These are phyloP conservation scores for Schoenoplectus tabernaemontani DNA, from an alignment of 202 grass and related monocot genomes.

Conservation along the genomic window DNA sequence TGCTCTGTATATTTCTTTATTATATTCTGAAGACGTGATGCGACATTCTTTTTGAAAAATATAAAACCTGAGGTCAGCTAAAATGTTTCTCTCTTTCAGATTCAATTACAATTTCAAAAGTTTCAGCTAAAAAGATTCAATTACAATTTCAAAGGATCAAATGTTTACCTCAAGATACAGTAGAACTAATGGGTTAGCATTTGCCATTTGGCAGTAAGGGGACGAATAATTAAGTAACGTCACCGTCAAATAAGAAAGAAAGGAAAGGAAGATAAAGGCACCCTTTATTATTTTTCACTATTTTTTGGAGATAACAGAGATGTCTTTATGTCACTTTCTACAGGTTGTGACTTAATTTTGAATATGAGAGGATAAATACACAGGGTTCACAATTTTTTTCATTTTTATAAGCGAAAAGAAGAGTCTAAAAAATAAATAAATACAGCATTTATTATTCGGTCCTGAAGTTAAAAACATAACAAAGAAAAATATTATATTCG, in stretches of 20 bases:
- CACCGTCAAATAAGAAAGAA: slow-evolving; percentile 35
- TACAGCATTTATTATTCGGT: slow-evolving; percentile 30
- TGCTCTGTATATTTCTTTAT: slow-evolving; percentile 19
- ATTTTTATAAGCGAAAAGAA: background rate
- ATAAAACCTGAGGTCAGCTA: slow-evolving; percentile 45
- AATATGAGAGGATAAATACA: slow-evolving; percentile 1
- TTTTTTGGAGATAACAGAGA: slow-evolving; percentile 6
- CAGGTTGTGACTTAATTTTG: slow-evolving; percentile 1
- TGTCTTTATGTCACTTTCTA: slow-evolving; percentile 23
- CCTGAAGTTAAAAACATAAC: slow-evolving; percentile 31
- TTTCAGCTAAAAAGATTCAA: slow-evolving; percentile 9
- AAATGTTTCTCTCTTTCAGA: slow-evolving; percentile 15
- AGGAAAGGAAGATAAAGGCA: background rate
- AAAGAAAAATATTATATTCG: slow-evolving; percentile 27
- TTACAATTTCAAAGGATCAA: slow-evolving; percentile 6
- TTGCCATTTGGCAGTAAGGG: slow-evolving; percentile 32
- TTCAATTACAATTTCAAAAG: slow-evolving; percentile 26
- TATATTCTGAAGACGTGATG: background rate
- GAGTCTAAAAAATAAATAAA: background rate
- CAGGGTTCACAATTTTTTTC: background rate
- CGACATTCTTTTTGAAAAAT: slow-evolving; percentile 31
- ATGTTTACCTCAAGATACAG: slow-evolving; percentile 30
- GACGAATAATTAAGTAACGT: slow-evolving; percentile 48
- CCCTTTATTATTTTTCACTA: background rate
- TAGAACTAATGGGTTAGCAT: slow-evolving; percentile 37